These are phyloP conservation scores for Amylocystis lapponica DNA, from an alignment of 768 basidiomycete species.

Conservation along the genomic window DNA sequence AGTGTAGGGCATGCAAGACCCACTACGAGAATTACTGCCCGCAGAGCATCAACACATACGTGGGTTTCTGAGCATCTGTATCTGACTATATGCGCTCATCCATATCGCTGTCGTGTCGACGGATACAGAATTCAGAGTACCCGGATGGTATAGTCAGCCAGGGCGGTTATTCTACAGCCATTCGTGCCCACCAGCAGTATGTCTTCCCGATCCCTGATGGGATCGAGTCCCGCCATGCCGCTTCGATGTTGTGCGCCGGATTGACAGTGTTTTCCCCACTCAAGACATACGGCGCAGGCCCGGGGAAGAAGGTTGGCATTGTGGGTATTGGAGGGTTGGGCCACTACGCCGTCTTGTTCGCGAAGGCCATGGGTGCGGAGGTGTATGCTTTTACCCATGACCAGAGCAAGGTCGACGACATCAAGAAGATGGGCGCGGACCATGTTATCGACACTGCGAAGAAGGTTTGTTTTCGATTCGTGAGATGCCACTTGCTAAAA, in stretches of 20 bases:
- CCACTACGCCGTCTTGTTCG: conserved; percentile 33
- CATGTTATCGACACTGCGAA: conserved; percentile 41
- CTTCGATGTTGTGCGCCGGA: conserved; percentile 58
- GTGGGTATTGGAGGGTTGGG: conserved; percentile 59
- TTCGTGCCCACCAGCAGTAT: conserved; percentile 43
- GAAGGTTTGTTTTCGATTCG: too few relatives aligned
- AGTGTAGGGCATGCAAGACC: conserved; percentile 40
- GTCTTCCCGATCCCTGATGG: conserved; percentile 51
- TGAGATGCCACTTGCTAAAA: too few relatives aligned
- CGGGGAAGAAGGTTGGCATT: conserved; percentile 57
- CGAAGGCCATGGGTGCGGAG: conserved; percentile 46
- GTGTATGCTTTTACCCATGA: conserved; percentile 53
- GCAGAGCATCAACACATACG: conserved; percentile 34
- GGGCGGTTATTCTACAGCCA: conserved; percentile 40
- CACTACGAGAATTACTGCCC: conserved; percentile 52
- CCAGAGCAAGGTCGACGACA: conserved; percentile 45
- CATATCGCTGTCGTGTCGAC: not conserved
- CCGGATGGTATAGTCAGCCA: conserved; percentile 31
- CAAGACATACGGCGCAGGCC: conserved; percentile 43
- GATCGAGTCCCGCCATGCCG: conserved; percentile 43
- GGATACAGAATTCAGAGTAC: conserved; percentile 16
- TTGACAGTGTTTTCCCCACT: conserved; percentile 57
- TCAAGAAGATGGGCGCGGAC: conserved; percentile 47
- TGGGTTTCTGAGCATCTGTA: conserved; percentile 1
- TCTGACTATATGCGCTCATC: too few relatives aligned